Evolutionary conservation across 768 basidiomycete species (phyloP).

Genomic region (Termitomyces sp.): DNA sequence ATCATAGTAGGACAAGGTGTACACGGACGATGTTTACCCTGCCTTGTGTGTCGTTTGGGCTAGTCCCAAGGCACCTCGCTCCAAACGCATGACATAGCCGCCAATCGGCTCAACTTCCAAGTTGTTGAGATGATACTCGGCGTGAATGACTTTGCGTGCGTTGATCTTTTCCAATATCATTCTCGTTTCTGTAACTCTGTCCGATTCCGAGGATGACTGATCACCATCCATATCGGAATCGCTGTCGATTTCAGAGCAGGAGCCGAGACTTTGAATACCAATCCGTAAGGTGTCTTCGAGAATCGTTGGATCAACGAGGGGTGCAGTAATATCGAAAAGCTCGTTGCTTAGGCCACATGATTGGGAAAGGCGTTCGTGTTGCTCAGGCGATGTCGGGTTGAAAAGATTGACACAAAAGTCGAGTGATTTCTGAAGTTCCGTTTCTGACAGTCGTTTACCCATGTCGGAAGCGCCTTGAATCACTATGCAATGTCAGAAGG

Average conservation of each 20-base stretch:
- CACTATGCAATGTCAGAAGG: slow-evolving; percentile 36
- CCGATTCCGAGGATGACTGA: slow-evolving; percentile 28
- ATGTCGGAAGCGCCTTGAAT: slow-evolving; percentile 81
- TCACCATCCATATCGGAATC: slow-evolving; percentile 14
- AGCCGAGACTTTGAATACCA: slow-evolving; percentile 5
- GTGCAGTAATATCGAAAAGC: slow-evolving; percentile 52
- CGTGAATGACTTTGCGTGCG: slow-evolving; percentile 63
- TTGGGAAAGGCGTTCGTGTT: slow-evolving; percentile 41
- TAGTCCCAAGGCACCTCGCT: slow-evolving; percentile 55
- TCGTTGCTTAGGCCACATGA: slow-evolving; percentile 27
- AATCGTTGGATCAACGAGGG: slow-evolving; percentile 41
- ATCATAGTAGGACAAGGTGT: neutral
- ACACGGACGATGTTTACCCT: neutral
- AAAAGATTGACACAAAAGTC: slow-evolving; percentile 78
- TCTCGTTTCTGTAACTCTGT: slow-evolving; percentile 37
- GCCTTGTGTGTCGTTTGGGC: slow-evolving; percentile 9
- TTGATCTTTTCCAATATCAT: slow-evolving; percentile 68
- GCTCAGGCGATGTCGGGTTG: slow-evolving; percentile 62
- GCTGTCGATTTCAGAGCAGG: slow-evolving; percentile 6
- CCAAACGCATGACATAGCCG: slow-evolving; percentile 56
- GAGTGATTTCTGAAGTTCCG: slow-evolving; percentile 69
- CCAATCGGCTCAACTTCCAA: slow-evolving; percentile 61
- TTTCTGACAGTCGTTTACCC: slow-evolving; percentile 66
- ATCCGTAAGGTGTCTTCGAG: slow-evolving; percentile 33
- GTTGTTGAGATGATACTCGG: slow-evolving; percentile 66